Evolutionary conservation across 768 basidiomycete species (phyloP), one percentile per base, ranked within the genome.

Genomic region (Termitomyces sp.): DNA sequence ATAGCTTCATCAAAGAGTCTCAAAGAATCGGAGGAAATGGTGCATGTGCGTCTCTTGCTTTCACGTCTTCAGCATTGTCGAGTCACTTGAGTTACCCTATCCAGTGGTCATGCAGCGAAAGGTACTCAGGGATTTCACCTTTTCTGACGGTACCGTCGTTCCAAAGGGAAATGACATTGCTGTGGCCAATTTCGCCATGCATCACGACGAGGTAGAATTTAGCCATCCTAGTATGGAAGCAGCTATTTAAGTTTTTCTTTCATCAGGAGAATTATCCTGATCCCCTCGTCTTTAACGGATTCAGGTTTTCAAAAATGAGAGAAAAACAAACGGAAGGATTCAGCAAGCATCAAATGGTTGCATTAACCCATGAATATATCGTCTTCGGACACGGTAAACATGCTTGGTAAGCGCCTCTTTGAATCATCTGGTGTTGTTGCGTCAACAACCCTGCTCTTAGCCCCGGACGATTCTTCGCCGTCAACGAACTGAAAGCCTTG

Each of bases 391-490:
- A 51, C 12, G 57, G 57, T 5, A 50, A 50, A 22, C 50, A 58
- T 22, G 57, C 54, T 34, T 58, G 57, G 57, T 55, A 35, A 19
- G 38, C 9, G 5, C 7, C 21, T 22, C 32, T 8, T 5, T 10
- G 0, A 21, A 9, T 32, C 10, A 9, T 32, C 9, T 10, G 9
- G 2, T 8, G 3, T 9, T 57, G 32, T 41, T 5, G 3, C 6
- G 35, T 11, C 15, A 21, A 1, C 6, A 19, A n/a, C 22, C 10
- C 3, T 42, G 14, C 12, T 14, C 5, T 2, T 26, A 69, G 70
- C 51, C 73, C 77, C 24, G 77, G 76, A 0, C 67, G 77, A 12
- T 75, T 74, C 61, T 72, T 77, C 47, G 76, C 74, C 0, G 67
- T 70, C 6, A 69, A 63, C 47, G 71, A 71, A 54, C 61, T 74